phyloP scores from a whole-genome alignment of 768 basidiomycete genomes.

The Wakefieldia striispora region DNA sequence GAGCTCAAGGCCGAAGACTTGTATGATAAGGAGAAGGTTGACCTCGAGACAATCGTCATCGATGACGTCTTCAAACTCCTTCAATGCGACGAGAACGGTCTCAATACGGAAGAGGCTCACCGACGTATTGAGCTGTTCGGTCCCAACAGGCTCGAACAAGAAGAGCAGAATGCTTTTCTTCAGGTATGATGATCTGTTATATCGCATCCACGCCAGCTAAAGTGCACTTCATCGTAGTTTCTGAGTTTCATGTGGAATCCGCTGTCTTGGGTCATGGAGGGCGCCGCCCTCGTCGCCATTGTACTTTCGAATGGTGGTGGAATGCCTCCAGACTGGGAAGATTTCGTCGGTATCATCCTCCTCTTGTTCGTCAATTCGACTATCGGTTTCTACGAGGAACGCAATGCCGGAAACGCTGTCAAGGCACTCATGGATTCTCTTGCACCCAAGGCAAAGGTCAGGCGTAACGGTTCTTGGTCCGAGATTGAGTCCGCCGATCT shows the following conservation, averaged over 20 bases:
- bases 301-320: constrained; percentile 90
- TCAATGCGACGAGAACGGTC: constrained; percentile 84
- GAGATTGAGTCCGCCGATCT: constrained; percentile 90
- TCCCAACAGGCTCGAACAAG: constrained; percentile 89
- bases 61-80: constrained; percentile 96
- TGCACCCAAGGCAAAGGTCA: constrained; percentile 95
- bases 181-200: constrained; percentile 49
- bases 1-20: constrained; percentile 90
- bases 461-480: constrained; percentile 77
- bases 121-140: constrained; percentile 93
- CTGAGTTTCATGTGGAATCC: constrained; percentile 99
- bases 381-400: constrained; percentile 98
- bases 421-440: constrained; percentile 99
- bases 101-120: constrained; percentile 66
- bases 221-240: constrained; percentile 47
- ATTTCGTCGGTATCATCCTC: constrained; percentile 94
- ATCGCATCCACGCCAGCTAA: not conserved
- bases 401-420: constrained; percentile 96
- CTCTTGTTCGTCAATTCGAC: constrained; percentile 92
- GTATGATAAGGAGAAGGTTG: constrained; percentile 99
- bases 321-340: constrained; percentile 91
- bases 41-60: constrained; percentile 94
- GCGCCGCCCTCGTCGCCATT: constrained; percentile 91
- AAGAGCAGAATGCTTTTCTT: constrained; percentile 89
- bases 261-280: constrained; percentile 99